Evolutionary conservation across 1,139 yeast genomes (phyloP).

Genomic region (Yamadazyma siamensis): DNA sequence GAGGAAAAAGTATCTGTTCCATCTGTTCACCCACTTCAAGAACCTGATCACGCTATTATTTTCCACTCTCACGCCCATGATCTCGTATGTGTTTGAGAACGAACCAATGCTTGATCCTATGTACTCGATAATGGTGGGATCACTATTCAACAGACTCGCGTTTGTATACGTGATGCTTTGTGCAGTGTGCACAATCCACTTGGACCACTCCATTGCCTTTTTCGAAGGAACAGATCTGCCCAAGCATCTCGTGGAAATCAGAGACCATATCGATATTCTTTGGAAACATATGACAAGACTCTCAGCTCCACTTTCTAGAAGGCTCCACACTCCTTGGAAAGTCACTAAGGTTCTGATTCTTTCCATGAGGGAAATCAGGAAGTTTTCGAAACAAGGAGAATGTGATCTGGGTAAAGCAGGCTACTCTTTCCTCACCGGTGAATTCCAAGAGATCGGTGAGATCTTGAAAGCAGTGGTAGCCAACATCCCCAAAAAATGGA

Average conservation of each 20-base stretch:
- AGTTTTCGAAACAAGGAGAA: too few species aligned
- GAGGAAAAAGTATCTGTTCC: constrained; percentile 14
- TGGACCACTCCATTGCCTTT: constrained; percentile 9
- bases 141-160: constrained; percentile 10
- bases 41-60: constrained; percentile 17
- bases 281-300: constrained; percentile 6
- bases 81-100: constrained; percentile 5
- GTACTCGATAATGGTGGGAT: constrained; percentile 10
- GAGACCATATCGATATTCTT: constrained; percentile 5
- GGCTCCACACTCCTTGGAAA: constrained; percentile 12
- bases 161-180: constrained; percentile 10
- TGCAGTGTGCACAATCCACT: constrained; percentile 8
- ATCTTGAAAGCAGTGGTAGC: constrained; percentile 8
- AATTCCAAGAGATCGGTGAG: constrained; percentile 12
- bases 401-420: constrained; percentile 8
- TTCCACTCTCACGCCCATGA: constrained; percentile 18
- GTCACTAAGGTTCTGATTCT: constrained; percentile 6
- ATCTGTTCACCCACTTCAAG: constrained; percentile 24
- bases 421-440: constrained; percentile 7
- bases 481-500: constrained; percentile 6
- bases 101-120: constrained; percentile 7
- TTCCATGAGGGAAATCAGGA: too few species aligned
- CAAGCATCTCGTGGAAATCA: constrained; percentile 6
- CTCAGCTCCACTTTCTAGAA: constrained; percentile 8
- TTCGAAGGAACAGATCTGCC: constrained; percentile 11